Base-by-base conservation (phyloP, 805 yeast species). In the Hanseniaspora nectarophila region DNA sequence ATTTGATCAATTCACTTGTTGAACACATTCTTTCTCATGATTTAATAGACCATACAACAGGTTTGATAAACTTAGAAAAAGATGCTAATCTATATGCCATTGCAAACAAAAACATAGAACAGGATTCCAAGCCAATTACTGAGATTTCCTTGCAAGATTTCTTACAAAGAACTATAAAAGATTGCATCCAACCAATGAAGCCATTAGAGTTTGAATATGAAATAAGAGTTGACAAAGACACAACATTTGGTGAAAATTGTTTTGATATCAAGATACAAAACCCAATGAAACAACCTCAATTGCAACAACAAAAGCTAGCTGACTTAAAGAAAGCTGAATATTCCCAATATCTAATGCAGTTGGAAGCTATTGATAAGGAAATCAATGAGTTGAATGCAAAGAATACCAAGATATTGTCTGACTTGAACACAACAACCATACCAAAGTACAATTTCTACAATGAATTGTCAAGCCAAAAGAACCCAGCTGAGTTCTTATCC, bases 201-300 rank as follows among this genome's bases (percentile, higher is more conserved):
- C 97, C 98, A 23, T 78, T 92, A 33, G 75, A 74, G 37, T 60
- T 92, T 18, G 82, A 82, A 55, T 89, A 87, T 66, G 78, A 77
- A 45, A 75, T 92, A 33, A 76, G 80, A 60, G 89, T 94, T 1
- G 83, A 83, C 54, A 77, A 75, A 57, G 84, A 88, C 35, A 73
- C 85, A 2, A 85, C 90, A 2, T 70, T 85, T 54, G 95, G 96
- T 26, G 94, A 86, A 39, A 70, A 79, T 2, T 82, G 84, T 5
- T 72, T 83, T 54, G 98, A 92, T 62, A 72, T 92, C 46, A 81
- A 77, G 56, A 80, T 84, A 5, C 76, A 77, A 49, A 61, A 49
- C 37, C 34, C 63, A 8, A 58, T 60, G 10, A 32, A 40, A 7
- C 37, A 33, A 16, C 37, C 45, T 12, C 18, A 24, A 15, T 6